These are phyloP conservation scores for Helichrysum umbraculigerum DNA, from an alignment of 129 eudicot species.

Conservation along the genomic window DNA sequence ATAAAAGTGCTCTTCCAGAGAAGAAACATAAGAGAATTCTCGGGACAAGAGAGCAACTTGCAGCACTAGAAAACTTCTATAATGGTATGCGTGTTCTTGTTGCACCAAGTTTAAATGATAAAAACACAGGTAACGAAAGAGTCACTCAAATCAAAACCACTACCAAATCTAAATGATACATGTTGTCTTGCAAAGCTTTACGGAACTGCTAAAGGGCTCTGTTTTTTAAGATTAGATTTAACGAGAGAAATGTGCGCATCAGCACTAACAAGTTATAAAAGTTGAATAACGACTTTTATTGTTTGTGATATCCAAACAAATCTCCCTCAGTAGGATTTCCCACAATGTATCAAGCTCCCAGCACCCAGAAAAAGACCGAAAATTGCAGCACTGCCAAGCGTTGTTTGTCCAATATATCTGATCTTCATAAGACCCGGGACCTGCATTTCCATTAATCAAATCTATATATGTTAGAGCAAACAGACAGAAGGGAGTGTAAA, in stretches of 20 bases:
- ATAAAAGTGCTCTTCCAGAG: too few relatives aligned
- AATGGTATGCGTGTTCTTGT: too few relatives aligned
- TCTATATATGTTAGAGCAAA: background rate
- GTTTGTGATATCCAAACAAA: conserved; percentile 4
- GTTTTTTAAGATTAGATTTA: background rate
- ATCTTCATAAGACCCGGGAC: conserved; percentile 53
- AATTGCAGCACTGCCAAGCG: conserved; percentile 62
- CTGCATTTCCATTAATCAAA: conserved; percentile 25
- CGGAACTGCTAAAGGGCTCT: background rate
- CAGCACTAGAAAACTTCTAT: too few relatives aligned
- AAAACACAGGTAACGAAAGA: background rate
- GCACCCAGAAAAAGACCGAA: conserved; percentile 64
- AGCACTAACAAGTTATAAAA: conserved; percentile 19
- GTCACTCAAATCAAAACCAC: background rate
- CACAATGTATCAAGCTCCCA: conserved; percentile 68
- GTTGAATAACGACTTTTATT: conserved; percentile 27
- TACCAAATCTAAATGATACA: background rate
- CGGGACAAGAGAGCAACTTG: too few relatives aligned
- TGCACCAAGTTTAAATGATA: background rate
- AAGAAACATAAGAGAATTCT: too few relatives aligned
- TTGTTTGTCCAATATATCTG: conserved; percentile 55
- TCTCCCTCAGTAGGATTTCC: conserved; percentile 43
- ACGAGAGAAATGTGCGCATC: conserved; percentile 16
- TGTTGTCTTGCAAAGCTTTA: background rate
- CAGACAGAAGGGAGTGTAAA: background rate